Evolutionary conservation across 805 yeast species (phyloP).

Genomic region (Vanderwaltozyma tropicalis): DNA sequence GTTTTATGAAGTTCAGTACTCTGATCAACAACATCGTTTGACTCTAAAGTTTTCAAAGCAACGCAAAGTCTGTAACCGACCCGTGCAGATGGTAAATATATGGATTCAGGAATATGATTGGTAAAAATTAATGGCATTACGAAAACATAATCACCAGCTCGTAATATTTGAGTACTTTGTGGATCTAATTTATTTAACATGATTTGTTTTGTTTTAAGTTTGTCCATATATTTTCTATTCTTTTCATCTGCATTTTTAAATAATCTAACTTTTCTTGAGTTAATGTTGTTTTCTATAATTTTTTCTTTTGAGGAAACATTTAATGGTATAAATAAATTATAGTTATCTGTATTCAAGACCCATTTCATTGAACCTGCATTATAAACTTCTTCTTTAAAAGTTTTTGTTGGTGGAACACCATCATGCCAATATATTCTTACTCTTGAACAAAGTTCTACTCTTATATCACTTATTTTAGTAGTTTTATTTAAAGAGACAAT

Average conservation of each 20-base stretch:
- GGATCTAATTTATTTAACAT: not conserved
- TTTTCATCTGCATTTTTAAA: slow-evolving; percentile 6
- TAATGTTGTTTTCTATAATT: slow-evolving; percentile 5
- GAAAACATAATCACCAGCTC: slow-evolving; percentile 63
- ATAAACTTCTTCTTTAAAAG: slow-evolving; percentile 37
- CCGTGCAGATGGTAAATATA: slow-evolving; percentile 27
- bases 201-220: slow-evolving; percentile 3
- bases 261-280: slow-evolving; percentile 2
- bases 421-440: slow-evolving; percentile 43
- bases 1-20: too few relatives aligned
- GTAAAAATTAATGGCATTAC: slow-evolving; percentile 52
- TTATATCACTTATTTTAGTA: slow-evolving; percentile 30
- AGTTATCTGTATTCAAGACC: slow-evolving; percentile 33
- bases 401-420: slow-evolving; percentile 40
- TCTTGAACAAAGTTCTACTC: slow-evolving; percentile 34
- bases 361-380: slow-evolving; percentile 40
- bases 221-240: slow-evolving; percentile 7
- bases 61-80: slow-evolving; percentile 14
- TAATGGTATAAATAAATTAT: slow-evolving; percentile 33
- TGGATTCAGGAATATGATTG: slow-evolving; percentile 49
- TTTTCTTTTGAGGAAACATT: slow-evolving; percentile 10
- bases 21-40: too few relatives aligned
- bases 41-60: too few relatives aligned
- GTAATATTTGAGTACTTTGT: slow-evolving; percentile 18
- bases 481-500: slow-evolving; percentile 36